A percentile compares a stretch with the other conserved stretches of the same genome.
Evolutionary conservation across 441 rosid genomes (phyloP).

Genomic region (Adansonia madagascariensis): DNA sequence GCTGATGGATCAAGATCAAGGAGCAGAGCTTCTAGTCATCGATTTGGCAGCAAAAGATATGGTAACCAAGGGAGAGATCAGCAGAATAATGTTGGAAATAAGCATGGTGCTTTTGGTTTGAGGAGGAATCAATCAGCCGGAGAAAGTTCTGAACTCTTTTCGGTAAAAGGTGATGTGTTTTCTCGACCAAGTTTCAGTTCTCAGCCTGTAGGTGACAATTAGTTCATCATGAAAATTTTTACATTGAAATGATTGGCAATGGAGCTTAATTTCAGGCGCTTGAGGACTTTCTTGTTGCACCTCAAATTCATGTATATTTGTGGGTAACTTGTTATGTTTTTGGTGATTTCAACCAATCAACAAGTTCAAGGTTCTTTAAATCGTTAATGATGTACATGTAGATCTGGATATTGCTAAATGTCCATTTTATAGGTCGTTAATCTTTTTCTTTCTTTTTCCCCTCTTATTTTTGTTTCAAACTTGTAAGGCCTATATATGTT

Average conservation of each 20-base stretch:
- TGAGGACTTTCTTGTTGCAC: conserved; percentile 35
- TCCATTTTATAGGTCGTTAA: conserved; percentile 35
- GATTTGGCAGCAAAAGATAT: conserved; percentile 46
- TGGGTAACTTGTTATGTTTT: conserved; percentile 30
- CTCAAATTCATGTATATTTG: conserved; percentile 34
- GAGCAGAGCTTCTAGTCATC: conserved; percentile 40
- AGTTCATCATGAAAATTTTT: conserved; percentile 12
- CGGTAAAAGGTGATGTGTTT: conserved; percentile 30
- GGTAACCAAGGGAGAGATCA: conserved; percentile 34
- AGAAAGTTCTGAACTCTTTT: conserved; percentile 38
- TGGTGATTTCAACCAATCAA: conserved; percentile 24
- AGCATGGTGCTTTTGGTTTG: conserved; percentile 24
- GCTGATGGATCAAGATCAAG: conserved; percentile 32
- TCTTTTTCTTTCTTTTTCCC: conserved; percentile 12
- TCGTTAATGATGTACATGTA: conserved; percentile 27
- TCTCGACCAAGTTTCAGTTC: conserved; percentile 33
- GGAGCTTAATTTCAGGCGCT: conserved; percentile 31
- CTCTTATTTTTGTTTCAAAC: conserved; percentile 20
- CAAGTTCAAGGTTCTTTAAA: conserved; percentile 25
- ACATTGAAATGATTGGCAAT: conserved; percentile 24
- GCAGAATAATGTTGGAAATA: conserved; percentile 23
- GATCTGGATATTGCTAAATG: conserved; percentile 39
- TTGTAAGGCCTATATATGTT: background rate
- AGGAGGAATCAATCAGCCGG: conserved; percentile 44
- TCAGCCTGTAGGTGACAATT: conserved; percentile 27